A percentile compares a stretch with the other conserved stretches of the same genome.
phyloP scores from a whole-genome alignment of 306 rosid species.

The Aeschynomene evenia region DNA sequence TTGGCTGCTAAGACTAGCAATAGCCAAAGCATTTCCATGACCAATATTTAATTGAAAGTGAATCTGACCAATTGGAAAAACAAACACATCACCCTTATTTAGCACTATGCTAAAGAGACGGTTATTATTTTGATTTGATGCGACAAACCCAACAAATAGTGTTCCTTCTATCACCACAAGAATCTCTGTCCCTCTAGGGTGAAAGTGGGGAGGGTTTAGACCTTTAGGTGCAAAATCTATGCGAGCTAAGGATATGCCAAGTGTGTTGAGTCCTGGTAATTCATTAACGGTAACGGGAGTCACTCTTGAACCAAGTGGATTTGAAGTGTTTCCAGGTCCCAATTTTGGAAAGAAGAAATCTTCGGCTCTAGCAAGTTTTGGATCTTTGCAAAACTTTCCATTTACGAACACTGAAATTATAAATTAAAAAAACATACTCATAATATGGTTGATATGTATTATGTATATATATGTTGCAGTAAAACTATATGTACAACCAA shows the following conservation, averaged over 20 bases:
- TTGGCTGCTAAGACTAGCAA: slow-evolving; percentile 39
- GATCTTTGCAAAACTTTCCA: slow-evolving; percentile 38
- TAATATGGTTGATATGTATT: too few species aligned
- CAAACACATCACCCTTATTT: slow-evolving; percentile 37
- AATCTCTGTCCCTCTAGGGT: slow-evolving; percentile 36
- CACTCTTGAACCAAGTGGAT: slow-evolving; percentile 38
- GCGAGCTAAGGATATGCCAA: slow-evolving; percentile 38
- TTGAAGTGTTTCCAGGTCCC: slow-evolving; percentile 25
- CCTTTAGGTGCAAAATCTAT: slow-evolving; percentile 32
- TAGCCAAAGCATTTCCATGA: slow-evolving; percentile 29
- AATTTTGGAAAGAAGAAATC: slow-evolving; percentile 32
- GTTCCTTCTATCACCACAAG: slow-evolving; percentile 34
- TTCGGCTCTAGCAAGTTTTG: slow-evolving; percentile 11
- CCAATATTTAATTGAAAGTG: slow-evolving; percentile 28
- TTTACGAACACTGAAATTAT: slow-evolving; percentile 31
- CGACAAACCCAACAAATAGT: slow-evolving; percentile 31
- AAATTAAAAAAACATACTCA: too few species aligned
- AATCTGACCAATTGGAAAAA: slow-evolving; percentile 33
- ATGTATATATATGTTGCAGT: too few species aligned
- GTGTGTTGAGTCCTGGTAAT: slow-evolving; percentile 37
- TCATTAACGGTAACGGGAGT: neutral
- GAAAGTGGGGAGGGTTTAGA: slow-evolving; percentile 40
- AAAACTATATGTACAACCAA: too few species aligned
- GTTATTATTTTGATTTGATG: slow-evolving; percentile 31
- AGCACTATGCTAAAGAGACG: slow-evolving; percentile 29